Evolutionary conservation across 140 eudicot species (phyloP).

Genomic region (Flaveria floridana): DNA sequence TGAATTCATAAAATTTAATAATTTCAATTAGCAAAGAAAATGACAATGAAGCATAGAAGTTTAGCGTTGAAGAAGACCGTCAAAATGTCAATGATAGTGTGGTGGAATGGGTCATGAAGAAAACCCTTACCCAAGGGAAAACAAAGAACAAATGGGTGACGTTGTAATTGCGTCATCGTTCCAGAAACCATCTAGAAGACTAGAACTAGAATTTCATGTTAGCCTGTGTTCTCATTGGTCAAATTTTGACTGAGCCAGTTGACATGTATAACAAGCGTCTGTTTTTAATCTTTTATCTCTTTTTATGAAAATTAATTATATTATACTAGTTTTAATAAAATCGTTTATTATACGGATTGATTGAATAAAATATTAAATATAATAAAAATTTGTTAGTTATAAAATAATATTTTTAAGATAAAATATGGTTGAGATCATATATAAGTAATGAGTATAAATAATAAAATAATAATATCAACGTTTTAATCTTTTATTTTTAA

Average conservation of each 20-base stretch:
- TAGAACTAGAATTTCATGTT: not conserved
- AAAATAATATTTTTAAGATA: too few species aligned
- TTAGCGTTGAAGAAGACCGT: constrained; percentile 16
- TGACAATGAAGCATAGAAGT: not conserved
- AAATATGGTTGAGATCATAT: too few species aligned
- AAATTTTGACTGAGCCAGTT: not conserved
- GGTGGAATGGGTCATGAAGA: not conserved
- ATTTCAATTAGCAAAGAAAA: not conserved
- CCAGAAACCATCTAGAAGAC: constrained; percentile 9
- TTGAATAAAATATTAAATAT: too few species aligned
- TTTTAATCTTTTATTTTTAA: too few species aligned
- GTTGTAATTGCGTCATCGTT: constrained; percentile 9
- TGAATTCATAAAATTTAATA: not conserved
- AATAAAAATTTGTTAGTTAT: too few species aligned
- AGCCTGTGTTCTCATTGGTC: not conserved
- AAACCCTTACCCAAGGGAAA: not conserved
- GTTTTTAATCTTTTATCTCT: too few species aligned
- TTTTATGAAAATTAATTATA: too few species aligned
- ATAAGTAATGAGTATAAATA: too few species aligned
- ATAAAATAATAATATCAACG: too few species aligned
- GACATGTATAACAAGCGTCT: too few species aligned
- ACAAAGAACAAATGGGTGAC: not conserved
- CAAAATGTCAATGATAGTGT: not conserved
- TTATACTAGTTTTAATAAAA: too few species aligned
- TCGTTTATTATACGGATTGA: too few species aligned